phyloP scores from a whole-genome alignment of 257 asterid species.

The Solanum lycopersicoides region DNA sequence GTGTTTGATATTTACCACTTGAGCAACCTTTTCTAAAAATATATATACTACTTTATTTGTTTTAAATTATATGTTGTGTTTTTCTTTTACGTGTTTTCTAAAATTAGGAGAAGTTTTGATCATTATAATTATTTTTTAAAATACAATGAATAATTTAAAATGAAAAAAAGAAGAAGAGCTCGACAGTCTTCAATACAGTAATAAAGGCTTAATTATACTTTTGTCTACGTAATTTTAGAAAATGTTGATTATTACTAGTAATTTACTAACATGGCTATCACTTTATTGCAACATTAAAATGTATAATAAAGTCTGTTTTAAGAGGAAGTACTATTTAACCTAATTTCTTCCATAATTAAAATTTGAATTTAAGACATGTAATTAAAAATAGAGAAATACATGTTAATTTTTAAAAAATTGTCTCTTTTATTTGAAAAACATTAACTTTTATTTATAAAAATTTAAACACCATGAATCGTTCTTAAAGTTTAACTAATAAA shows the following conservation, averaged over 20 bases:
- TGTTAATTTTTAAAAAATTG: neutral
- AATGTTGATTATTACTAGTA: neutral
- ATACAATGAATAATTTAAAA: neutral
- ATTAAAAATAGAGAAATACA: too few species aligned
- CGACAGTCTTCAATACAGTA: neutral
- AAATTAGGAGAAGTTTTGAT: neutral
- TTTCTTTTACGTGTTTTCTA: neutral
- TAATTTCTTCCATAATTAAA: too few species aligned
- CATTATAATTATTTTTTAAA: neutral
- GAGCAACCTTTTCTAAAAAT: neutral
- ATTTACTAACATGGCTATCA: neutral
- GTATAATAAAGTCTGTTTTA: neutral
- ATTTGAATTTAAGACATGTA: neutral
- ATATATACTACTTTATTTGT: too few species aligned
- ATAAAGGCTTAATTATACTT: neutral
- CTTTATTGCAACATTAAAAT: neutral
- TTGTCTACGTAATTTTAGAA: neutral
- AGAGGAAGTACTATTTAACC: neutral
- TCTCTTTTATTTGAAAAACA: neutral
- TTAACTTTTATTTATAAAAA: too few species aligned
- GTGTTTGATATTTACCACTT: neutral
- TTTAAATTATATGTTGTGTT: neutral
- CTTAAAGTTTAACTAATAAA: too few species aligned
- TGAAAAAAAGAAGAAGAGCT: neutral
- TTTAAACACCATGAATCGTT: too few species aligned